A percentile compares a stretch with the other conserved stretches of the same genome.
phyloP scores from a whole-genome alignment of 257 asterid species.

The Echium plantagineum region DNA sequence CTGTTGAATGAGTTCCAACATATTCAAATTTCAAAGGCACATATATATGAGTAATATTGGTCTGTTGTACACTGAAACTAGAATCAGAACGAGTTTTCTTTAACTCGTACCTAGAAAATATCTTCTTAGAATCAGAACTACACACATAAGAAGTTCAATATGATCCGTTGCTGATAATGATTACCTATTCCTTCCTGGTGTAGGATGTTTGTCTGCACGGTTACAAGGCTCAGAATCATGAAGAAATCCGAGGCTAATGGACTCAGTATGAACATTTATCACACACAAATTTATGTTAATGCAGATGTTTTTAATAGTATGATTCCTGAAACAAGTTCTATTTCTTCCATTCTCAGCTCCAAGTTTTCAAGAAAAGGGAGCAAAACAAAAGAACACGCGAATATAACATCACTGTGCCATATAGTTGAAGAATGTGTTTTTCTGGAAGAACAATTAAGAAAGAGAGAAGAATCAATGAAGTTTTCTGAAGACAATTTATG shows the following conservation, averaged over 20 bases:
- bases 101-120: too few species aligned
- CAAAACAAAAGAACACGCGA: neutral
- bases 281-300: neutral
- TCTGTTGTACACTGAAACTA: neutral
- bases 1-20: too few species aligned
- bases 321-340: neutral
- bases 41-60: neutral
- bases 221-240: slow-evolving; percentile 79
- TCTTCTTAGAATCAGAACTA: neutral
- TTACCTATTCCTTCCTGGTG: neutral
- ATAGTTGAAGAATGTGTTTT: neutral
- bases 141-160: neutral
- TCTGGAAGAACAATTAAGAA: neutral
- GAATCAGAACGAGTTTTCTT: neutral
- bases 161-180: neutral
- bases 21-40: neutral
- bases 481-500: neutral
- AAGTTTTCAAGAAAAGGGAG: neutral
- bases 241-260: slow-evolving; percentile 69
- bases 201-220: slow-evolving; percentile 77
- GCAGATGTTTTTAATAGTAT: neutral
- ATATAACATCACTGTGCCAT: too few species aligned
- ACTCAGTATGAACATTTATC: slow-evolving; percentile 43
- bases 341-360: neutral
- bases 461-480: neutral